These are phyloP conservation scores for Myrica gale DNA, from an alignment of 306 rosid genomes.

Conservation along the genomic window DNA sequence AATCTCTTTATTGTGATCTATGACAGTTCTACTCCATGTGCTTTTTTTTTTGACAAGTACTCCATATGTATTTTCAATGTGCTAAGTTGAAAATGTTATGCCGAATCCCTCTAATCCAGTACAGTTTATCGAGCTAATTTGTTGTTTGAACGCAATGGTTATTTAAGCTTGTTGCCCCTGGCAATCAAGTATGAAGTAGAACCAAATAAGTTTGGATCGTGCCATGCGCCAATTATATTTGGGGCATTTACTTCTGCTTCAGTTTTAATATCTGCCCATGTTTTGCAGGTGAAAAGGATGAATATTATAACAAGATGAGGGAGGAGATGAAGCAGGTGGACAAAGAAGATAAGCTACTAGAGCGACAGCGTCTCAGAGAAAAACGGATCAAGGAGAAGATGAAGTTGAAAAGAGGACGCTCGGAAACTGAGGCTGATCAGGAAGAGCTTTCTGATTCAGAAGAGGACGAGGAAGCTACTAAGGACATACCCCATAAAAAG, in stretches of 20 bases:
- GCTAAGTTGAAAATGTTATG: neutral
- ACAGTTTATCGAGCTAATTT: neutral
- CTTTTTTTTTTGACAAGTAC: no score
- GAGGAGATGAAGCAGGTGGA: constrained; percentile 72
- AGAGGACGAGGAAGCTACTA: constrained; percentile 37
- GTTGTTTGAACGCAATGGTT: neutral
- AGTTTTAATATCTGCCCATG: constrained; percentile 4
- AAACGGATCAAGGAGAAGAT: constrained; percentile 66
- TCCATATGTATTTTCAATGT: neutral
- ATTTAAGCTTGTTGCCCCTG: neutral
- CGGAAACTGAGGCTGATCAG: constrained; percentile 36
- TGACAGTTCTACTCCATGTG: neutral
- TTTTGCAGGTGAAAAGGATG: constrained; percentile 60
- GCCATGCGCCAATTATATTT: neutral
- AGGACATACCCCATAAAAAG: constrained; percentile 42
- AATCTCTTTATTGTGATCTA: neutral
- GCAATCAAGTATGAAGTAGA: neutral
- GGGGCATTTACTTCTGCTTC: neutral
- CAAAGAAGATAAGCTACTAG: constrained; percentile 69
- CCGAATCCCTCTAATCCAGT: neutral
- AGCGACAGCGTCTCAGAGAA: constrained; percentile 64
- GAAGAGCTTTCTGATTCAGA: constrained; percentile 53
- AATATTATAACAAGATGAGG: constrained; percentile 66
- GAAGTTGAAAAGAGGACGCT: constrained; percentile 54
- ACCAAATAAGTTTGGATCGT: neutral